Percentiles rank a stretch among this genome's conserved stretches.
These are phyloP conservation scores for Vigna mungo DNA, from an alignment of 306 rosid genomes.

Conservation along the genomic window DNA sequence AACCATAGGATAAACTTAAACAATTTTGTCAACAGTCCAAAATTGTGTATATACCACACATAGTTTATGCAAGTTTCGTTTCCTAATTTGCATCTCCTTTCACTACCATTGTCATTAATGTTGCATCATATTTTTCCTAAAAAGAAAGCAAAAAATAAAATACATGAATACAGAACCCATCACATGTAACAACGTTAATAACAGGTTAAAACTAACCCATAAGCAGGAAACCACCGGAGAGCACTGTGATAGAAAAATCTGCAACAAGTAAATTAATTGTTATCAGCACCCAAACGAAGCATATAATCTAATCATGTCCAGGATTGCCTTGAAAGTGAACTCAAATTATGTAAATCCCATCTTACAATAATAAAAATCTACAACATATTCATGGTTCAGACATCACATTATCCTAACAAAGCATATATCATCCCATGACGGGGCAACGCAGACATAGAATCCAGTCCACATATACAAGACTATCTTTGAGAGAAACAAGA, in stretches of 20 bases:
- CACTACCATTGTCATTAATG: conserved; percentile 22
- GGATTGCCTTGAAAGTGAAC: conserved; percentile 22
- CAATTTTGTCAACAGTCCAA: neutral
- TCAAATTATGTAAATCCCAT: neutral
- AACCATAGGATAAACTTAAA: conserved; percentile 3
- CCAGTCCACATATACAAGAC: neutral
- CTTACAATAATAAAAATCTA: conserved; percentile 28
- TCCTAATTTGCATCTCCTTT: conserved; percentile 4
- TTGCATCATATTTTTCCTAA: neutral
- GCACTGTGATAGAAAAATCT: conserved; percentile 96
- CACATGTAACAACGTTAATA: neutral
- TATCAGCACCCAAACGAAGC: conserved; percentile 36
- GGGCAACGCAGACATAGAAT: conserved; percentile 14
- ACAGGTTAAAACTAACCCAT: conserved; percentile 69
- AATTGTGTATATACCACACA: neutral
- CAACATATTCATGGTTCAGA: conserved; percentile 28
- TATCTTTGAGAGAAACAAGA: conserved; percentile 17
- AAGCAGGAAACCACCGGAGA: conserved; percentile 88
- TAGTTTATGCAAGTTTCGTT: conserved; percentile 24
- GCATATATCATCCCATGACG: conserved; percentile 1
- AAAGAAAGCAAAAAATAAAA: neutral
- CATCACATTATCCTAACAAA: conserved; percentile 18
- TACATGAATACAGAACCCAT: conserved; percentile 8
- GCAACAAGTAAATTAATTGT: conserved; percentile 43
- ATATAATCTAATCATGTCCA: neutral